A percentile compares a stretch with the other conserved stretches of the same genome.
phyloP scores from a whole-genome alignment of 768 basidiomycete genomes.

The Amanita pseudoporphyria region DNA sequence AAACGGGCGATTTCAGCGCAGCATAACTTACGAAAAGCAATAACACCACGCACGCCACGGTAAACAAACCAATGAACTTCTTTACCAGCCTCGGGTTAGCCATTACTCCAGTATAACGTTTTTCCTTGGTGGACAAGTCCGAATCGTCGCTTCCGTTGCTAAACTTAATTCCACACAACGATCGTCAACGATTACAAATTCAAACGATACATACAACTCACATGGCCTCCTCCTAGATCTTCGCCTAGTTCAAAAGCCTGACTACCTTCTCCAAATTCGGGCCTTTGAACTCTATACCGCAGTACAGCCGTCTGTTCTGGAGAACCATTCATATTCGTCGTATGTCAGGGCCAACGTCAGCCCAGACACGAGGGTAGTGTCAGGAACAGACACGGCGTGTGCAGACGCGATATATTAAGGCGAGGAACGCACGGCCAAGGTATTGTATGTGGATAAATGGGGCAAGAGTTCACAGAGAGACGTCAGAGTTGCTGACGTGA shows the following conservation, averaged over 20 bases:
- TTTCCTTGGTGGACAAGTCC: not conserved
- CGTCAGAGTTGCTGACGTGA: no score
- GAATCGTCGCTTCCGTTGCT: not conserved
- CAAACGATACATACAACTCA: not conserved
- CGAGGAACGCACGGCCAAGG: no score
- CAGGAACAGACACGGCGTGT: not conserved
- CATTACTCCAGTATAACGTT: not conserved
- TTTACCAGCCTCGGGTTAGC: not conserved
- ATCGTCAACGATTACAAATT: not conserved
- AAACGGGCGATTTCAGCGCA: not conserved
- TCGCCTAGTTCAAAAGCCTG: not conserved
- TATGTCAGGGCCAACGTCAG: not conserved
- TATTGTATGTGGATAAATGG: no score
- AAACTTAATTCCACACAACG: not conserved
- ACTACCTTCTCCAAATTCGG: no score
- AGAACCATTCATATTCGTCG: not conserved
- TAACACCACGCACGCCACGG: not conserved
- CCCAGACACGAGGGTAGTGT: not conserved
- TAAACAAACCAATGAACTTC: conserved; percentile 1
- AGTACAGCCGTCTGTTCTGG: not conserved
- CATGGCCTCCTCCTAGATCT: not conserved
- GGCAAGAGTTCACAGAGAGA: no score
- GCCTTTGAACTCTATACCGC: not conserved
- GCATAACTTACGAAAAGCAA: not conserved
- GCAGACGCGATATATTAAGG: no score